Percentiles rank a stretch among this genome's conserved stretches.
phyloP scores from a whole-genome alignment of 2,329 filamentous ascomycete genomes.

The Akanthomyces muscarius region DNA sequence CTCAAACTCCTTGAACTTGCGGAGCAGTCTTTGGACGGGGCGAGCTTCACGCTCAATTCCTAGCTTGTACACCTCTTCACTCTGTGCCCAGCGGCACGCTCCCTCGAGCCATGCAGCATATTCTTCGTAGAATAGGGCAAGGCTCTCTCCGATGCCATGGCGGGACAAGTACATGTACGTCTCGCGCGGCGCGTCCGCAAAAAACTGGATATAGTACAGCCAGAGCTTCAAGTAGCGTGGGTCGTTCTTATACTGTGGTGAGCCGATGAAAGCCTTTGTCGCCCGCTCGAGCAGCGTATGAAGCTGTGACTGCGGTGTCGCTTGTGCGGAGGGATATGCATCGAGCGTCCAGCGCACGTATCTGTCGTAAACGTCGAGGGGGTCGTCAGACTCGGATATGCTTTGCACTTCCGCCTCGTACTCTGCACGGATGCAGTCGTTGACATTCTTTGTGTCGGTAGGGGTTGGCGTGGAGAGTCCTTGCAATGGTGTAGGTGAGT shows the following conservation, averaged over 20 bases:
- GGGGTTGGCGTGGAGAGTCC: constrained; percentile 61
- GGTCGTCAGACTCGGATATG: constrained; percentile 86
- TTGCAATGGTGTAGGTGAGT: constrained; percentile 62
- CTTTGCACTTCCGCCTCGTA: constrained; percentile 79
- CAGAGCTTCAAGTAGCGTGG: constrained; percentile 89
- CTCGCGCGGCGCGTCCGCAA: constrained; percentile 89
- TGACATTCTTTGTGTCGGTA: constrained; percentile 68
- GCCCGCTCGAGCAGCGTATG: constrained; percentile 86
- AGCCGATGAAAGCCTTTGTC: constrained; percentile 83
- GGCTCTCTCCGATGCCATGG: constrained; percentile 77
- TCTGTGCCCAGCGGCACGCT: constrained; percentile 79
- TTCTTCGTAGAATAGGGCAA: constrained; percentile 95
- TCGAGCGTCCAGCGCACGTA: constrained; percentile 97
- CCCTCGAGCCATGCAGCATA: constrained; percentile 91
- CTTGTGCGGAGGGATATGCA: constrained; percentile 90
- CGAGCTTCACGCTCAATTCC: constrained; percentile 86
- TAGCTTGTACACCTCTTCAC: constrained; percentile 87
- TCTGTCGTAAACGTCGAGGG: constrained; percentile 90
- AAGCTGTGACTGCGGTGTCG: constrained; percentile 85
- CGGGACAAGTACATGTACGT: constrained; percentile 87
- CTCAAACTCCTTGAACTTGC: constrained; percentile 93
- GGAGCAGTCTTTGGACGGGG: constrained; percentile 72
- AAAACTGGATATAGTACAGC: constrained; percentile 90
- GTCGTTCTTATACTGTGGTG: constrained; percentile 88
- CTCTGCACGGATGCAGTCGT: constrained; percentile 74